Evolutionary conservation across 2,329 filamentous ascomycete genomes (phyloP), one percentile per base, ranked within the genome.

Genomic region (Keithomyces neogunnii): DNA sequence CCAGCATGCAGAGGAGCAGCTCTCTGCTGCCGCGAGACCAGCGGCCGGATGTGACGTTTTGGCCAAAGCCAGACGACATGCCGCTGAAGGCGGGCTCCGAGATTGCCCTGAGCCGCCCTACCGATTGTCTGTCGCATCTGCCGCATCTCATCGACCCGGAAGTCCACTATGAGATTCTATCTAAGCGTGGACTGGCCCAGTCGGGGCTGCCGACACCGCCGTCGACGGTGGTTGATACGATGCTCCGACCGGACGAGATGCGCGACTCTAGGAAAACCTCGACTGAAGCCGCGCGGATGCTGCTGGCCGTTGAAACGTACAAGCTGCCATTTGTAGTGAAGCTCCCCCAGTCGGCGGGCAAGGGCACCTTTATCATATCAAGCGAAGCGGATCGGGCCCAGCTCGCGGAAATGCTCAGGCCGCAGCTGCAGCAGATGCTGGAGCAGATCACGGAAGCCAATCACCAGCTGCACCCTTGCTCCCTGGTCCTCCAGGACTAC

Each of bases 401-500:
- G 11, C 29, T 43, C 3, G 9, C 29, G 38, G 38, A 31, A 11
- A 33, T n/a, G 19, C 29, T 49, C 5, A 26, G 13, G 4, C 11
- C 11, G 13, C 36, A 43, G 2, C 19, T 49, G 29, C 28, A 33
- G 13, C 26, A 11, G 5, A 51, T 51, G 50, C 45, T 51, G 5
- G 33, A 9, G 7, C 50, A 43, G 26, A 11, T 47, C 6, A 50
- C 9, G 26, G n/a, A 26, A 5, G 43, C 32, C 5, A 53, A 53
- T 42, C 11, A 46, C 29, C 42, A 47, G 33, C 42, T 53, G 29
- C 32, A 44, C 39, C 51, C 51, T 5, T 46, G 42, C 43, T 50
- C 47, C 11, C 32, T 53, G 2, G 36, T 50, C 29, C 33, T 53
- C 13, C 51, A 53, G 29, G 51, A 53, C 33, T 47, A 43, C 40